Base-by-base conservation (phyloP, 2,329 filamentous ascomycete species). In the Didymellaceae sp. region DNA sequence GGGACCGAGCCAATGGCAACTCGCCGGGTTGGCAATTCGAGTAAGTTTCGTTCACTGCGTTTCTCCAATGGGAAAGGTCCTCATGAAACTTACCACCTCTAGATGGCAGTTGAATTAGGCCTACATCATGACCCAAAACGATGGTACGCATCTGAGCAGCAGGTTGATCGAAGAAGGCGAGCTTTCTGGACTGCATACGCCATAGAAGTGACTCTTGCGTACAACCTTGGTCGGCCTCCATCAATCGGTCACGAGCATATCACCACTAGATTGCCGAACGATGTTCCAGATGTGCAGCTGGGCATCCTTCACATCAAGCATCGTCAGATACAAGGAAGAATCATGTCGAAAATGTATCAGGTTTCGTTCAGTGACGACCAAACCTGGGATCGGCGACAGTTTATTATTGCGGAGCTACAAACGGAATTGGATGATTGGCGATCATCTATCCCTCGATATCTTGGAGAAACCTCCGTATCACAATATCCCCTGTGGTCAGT, bases 181-280 rank as follows among this genome's bases (percentile, higher is more conserved):
- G 22, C 35, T 9, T 48, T 48, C 31, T 48, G 45, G 45, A 33
- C 45, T 3, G 37, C 30, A 6, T 48, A 48, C 28, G 21, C 18
- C 25, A 20, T 48, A 9, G 45, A 48, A 17, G 40, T 48, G 9
- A 48, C 20, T 18, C 45, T 48, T 5, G 45, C 45, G 5, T 48
- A 48, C 17, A 48, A 48, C 16, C 45, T 48, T 4, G 45, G 45
- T 5, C 35, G 45, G 2, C 45, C 45, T 6, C 35, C 37, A 2
- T 48, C 45, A 13, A 40, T 48, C 17, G 26, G 45, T 1, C 14
- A 41, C 17, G 45, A 48, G 30, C 45, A 48, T 14, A 35, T 48
- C 20, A 48, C 37, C 7, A 30, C 28, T 8, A 26, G n/a, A 13
- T 10, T 40, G 17, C 35, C 44, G 14, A 33, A 18, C 7, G 14